Evolutionary conservation across 495 filamentous ascomycete species (phyloP).

Genomic region (Neurospora sp.): DNA sequence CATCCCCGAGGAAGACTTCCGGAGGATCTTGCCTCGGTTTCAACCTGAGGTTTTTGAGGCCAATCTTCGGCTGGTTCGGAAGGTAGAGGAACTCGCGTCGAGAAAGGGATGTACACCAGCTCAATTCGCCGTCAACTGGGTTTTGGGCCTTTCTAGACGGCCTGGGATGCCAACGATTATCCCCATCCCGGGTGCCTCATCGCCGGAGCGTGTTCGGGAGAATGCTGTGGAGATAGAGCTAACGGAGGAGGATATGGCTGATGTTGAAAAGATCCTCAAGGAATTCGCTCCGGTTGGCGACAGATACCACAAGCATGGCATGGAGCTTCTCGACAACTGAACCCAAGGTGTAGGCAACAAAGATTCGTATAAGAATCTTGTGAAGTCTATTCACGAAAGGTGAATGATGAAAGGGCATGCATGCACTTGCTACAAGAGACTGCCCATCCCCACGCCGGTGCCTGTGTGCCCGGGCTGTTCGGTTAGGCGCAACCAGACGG

Average conservation of each 20-base stretch:
- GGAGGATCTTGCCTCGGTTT: conserved; percentile 52
- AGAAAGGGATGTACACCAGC: conserved; percentile 59
- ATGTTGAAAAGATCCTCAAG: conserved; percentile 35
- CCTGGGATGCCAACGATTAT: conserved; percentile 62
- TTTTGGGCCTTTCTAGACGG: conserved; percentile 40
- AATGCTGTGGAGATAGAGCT: conserved; percentile 39
- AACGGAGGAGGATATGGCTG: conserved; percentile 35
- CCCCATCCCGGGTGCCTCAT: conserved; percentile 69
- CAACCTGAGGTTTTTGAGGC: conserved; percentile 56
- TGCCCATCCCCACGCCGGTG: background rate
- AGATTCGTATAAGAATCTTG: background rate
- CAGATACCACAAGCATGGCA: conserved; percentile 25
- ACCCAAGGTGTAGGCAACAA: background rate
- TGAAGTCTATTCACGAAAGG: background rate
- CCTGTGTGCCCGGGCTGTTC: background rate
- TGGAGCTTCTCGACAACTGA: conserved; percentile 8
- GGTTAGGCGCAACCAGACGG: background rate
- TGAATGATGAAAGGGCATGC: background rate
- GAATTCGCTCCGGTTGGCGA: conserved; percentile 29
- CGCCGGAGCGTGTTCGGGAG: conserved; percentile 35
- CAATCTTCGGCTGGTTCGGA: conserved; percentile 63
- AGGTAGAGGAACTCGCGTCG: conserved; percentile 56
- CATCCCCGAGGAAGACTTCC: conserved; percentile 50
- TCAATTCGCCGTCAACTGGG: conserved; percentile 74
- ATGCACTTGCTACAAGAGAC: background rate